Base-by-base conservation (phyloP, 306 rosid genomes). In the Vicia villosa region DNA sequence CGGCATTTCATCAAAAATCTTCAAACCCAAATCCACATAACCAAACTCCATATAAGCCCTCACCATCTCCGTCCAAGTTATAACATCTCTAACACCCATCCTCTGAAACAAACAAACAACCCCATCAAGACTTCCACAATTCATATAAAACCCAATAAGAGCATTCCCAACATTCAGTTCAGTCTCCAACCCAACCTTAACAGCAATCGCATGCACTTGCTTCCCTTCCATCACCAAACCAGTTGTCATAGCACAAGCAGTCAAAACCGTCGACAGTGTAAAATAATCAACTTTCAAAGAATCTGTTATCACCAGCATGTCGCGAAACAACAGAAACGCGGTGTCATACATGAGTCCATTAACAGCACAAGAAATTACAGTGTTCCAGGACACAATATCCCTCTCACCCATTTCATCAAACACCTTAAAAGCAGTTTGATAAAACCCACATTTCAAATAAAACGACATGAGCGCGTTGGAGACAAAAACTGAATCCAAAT, bases 31-130 rank as follows among this genome's bases (percentile, higher is more conserved):
- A 78, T 84, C 80, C 37, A 80, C 82, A 49, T 77, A 63, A 21
- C 97, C 96, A 16, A 81, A 90, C 10, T 78, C 78, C 96, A 85
- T 90, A 68, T 82, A 93, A 0, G 86, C 92, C 0, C 82, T 77
- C 24, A 90, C 72, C 86, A 93, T 79, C 75, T 80, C 80, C 0
- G 91, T 90, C 93, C 93, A 93, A 19, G 97, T 90, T 69, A 88
- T 81, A 22, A 76, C 81, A 77, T 93, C 96, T 79, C 77, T 86
- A 14, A 41, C 70, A 15, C 71, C 24, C 98, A 86, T 93, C 79
- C 77, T 66, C 77, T 74, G 81, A 40, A 83, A 93, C 82, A 90
- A 66, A 40, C 74, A 74, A 41, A 9, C 70, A 75, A 86, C 91
- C 5, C 80, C 76, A 13, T 79, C 74, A 46, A 83, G 54, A 52